Conservation (phyloP, 192 early-diverging fungal genomes). For the Coemansia sp. region DNA sequence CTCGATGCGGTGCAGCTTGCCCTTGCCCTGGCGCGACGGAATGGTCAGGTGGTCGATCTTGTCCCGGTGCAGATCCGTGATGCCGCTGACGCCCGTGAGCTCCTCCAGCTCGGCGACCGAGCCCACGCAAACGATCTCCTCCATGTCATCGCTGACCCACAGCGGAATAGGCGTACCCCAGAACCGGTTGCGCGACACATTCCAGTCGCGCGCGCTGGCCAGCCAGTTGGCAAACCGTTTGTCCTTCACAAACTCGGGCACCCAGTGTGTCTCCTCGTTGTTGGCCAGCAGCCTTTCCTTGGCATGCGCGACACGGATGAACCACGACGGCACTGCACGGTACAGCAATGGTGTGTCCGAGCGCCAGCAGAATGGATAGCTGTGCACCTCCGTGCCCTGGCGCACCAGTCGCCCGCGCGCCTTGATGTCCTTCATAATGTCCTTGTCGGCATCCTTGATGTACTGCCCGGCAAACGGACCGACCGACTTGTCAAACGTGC, state of each 20-base stretch:
- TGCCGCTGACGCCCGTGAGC: slow-evolving; percentile 73
- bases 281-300: slow-evolving; percentile 79
- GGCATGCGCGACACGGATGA: slow-evolving; percentile 82
- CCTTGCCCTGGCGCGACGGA: slow-evolving; percentile 85
- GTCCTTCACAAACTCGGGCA: slow-evolving; percentile 93
- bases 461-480: slow-evolving; percentile 75
- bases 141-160: slow-evolving; percentile 90
- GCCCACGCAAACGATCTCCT: slow-evolving; percentile 83
- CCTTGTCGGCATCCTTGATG: slow-evolving; percentile 98
- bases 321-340: slow-evolving; percentile 96
- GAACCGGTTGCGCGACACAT: slow-evolving; percentile 94
- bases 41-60: slow-evolving; percentile 96
- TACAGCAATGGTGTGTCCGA: slow-evolving; percentile 97
- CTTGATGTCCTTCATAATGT: slow-evolving; percentile 90
- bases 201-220: slow-evolving; percentile 93
- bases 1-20: slow-evolving; percentile 76
- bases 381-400: slow-evolving; percentile 85
- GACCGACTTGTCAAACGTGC: slow-evolving; percentile 71
- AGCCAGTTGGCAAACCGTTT: slow-evolving; percentile 98
- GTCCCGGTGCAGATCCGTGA: slow-evolving; percentile 95
- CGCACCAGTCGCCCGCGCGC: slow-evolving; percentile 73
- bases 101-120: slow-evolving; percentile 85
- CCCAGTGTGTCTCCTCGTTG: slow-evolving; percentile 89
- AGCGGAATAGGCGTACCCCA: slow-evolving; percentile 99
- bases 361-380: slow-evolving; percentile 97